A percentile compares a stretch with the other conserved stretches of the same genome.
Conservation (phyloP, 179 eudicot genomes). For the Pouteria campechiana region DNA sequence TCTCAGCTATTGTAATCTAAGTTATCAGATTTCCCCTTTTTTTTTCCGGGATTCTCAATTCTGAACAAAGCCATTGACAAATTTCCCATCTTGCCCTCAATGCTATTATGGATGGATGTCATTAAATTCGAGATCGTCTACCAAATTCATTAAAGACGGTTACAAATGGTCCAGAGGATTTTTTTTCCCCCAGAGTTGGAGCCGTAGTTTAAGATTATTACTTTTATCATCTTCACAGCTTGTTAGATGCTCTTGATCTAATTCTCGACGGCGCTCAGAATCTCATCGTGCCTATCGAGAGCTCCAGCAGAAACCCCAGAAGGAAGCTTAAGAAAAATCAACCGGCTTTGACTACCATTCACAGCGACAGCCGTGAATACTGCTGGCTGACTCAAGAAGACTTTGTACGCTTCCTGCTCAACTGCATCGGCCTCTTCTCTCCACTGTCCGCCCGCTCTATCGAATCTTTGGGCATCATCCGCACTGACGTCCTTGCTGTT, state of each 20-base stretch:
- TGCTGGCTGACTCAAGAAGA: conserved; percentile 87
- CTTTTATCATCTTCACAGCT: too few species aligned
- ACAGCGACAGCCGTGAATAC: conserved; percentile 21
- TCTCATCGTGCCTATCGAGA: conserved; percentile 47
- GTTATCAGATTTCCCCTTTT: too few species aligned
- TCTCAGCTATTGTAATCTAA: too few species aligned
- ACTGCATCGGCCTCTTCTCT: conserved; percentile 63
- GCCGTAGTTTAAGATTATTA: too few species aligned
- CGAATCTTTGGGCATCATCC: conserved; percentile 49
- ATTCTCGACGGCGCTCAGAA: conserved; percentile 72
- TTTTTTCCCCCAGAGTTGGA: too few species aligned
- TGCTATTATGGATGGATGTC: too few species aligned
- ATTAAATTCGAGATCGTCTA: too few species aligned
- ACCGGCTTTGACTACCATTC: conserved; percentile 4
- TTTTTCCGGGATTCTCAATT: too few species aligned
- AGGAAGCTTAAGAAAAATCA: conserved; percentile 24
- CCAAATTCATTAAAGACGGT: too few species aligned
- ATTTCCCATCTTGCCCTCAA: too few species aligned
- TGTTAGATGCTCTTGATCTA: conserved; percentile 63
- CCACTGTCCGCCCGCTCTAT: conserved; percentile 47
- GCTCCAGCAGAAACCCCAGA: conserved; percentile 11
- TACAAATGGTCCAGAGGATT: too few species aligned
- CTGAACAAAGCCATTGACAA: too few species aligned
- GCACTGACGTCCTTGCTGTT: conserved; percentile 29
- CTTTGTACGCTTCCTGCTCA: conserved; percentile 68